A percentile compares a stretch with the other conserved stretches of the same genome.
These are phyloP conservation scores for Paramecium pentaurelia DNA, from an alignment of 73 alveolate genomes.

Conservation along the genomic window DNA sequence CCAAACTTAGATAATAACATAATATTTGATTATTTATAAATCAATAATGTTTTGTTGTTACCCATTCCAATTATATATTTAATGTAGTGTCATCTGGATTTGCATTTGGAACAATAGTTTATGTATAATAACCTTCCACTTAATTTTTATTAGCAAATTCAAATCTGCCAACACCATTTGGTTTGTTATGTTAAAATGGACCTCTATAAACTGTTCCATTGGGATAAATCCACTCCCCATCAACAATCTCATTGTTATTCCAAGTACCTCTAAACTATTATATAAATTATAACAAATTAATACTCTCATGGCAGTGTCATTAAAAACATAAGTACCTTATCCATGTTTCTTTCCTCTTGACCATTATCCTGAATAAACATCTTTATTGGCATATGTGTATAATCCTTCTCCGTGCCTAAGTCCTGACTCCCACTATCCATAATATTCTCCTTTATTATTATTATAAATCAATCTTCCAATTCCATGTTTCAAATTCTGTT, in stretches of 20 bases:
- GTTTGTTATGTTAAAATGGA: constrained; percentile 85
- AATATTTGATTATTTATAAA: background rate
- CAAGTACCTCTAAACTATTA: constrained; percentile 22
- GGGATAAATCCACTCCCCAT: constrained; percentile 87
- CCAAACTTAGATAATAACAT: background rate
- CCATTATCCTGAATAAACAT: constrained; percentile 93
- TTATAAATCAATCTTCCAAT: constrained; percentile 84
- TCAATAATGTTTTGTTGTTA: background rate
- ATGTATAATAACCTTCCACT: constrained; percentile 79
- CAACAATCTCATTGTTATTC: constrained; percentile 35
- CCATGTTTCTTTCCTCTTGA: constrained; percentile 61
- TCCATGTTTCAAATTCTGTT: constrained; percentile 82
- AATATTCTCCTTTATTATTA: constrained; percentile 77
- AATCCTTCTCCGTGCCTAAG: constrained; percentile 92
- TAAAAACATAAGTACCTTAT: constrained; percentile 59
- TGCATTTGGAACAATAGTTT: constrained; percentile 60
- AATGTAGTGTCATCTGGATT: constrained; percentile 41
- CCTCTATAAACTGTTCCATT: constrained; percentile 95
- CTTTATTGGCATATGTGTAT: constrained; percentile 83
- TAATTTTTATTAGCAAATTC: constrained; percentile 85
- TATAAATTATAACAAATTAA: background rate
- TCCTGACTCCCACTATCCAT: constrained; percentile 80
- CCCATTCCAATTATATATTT: constrained; percentile 49
- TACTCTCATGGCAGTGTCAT: constrained; percentile 49
- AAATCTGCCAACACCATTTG: constrained; percentile 91